phyloP scores from a whole-genome alignment of 768 basidiomycete species.

The Leccinum barrowsii region DNA sequence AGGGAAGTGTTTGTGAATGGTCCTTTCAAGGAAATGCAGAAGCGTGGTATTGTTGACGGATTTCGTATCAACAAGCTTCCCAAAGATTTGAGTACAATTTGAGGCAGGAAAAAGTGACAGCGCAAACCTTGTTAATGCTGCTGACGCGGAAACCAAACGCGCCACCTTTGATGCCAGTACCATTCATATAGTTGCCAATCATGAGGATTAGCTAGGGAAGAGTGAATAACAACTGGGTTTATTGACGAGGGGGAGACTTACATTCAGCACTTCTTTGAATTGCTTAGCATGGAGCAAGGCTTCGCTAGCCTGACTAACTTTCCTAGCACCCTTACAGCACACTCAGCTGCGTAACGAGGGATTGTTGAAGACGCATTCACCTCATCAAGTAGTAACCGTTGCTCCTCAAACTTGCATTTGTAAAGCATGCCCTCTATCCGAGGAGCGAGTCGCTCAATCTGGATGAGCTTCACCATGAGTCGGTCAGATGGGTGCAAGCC shows the following conservation, averaged over 20 bases:
- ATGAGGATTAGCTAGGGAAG: slow-evolving; percentile 74
- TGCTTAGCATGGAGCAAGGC: slow-evolving; percentile 75
- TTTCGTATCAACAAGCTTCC: slow-evolving; percentile 93
- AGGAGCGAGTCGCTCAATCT: slow-evolving; percentile 83
- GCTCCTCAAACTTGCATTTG: slow-evolving; percentile 83
- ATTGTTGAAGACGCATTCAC: slow-evolving; percentile 36
- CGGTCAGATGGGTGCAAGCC: slow-evolving; percentile 93
- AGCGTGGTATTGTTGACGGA: slow-evolving; percentile 92
- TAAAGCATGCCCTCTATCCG: slow-evolving; percentile 97
- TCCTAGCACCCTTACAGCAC: slow-evolving; percentile 63
- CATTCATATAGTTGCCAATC: slow-evolving; percentile 98
- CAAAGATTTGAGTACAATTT: slow-evolving; percentile 1
- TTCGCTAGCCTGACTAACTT: slow-evolving; percentile 77
- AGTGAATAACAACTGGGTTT: slow-evolving; percentile 2
- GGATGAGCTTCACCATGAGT: slow-evolving; percentile 94
- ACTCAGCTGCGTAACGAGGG: slow-evolving; percentile 4
- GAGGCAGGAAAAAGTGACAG: background rate
- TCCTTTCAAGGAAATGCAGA: slow-evolving; percentile 90
- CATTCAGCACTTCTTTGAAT: slow-evolving; percentile 89
- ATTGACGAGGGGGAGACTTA: slow-evolving; percentile 33
- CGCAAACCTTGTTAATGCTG: slow-evolving; percentile 89
- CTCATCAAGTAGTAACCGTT: slow-evolving; percentile 76
- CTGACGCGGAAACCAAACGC: slow-evolving; percentile 96
- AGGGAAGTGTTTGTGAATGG: slow-evolving; percentile 82
- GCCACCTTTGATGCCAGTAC: slow-evolving; percentile 91